These are phyloP conservation scores for Cicer judaicum DNA, from an alignment of 306 rosid species.

Conservation along the genomic window DNA sequence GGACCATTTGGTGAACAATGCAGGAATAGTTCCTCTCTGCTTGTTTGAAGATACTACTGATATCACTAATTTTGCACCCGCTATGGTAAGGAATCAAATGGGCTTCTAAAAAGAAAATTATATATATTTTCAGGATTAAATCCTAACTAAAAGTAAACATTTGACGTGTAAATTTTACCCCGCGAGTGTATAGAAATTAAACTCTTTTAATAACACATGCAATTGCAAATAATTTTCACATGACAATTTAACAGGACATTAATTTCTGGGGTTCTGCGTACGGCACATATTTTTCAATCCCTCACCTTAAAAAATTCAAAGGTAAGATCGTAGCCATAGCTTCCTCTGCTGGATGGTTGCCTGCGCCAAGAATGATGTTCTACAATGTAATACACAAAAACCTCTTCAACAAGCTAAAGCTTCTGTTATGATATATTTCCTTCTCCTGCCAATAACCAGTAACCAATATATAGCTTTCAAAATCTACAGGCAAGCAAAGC, in stretches of 20 bases:
- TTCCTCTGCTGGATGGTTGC: conserved; percentile 66
- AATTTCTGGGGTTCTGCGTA: conserved; percentile 74
- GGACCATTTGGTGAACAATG: conserved; percentile 79
- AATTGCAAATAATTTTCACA: background rate
- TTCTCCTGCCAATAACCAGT: background rate
- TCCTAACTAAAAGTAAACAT: no score
- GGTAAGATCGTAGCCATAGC: conserved; percentile 68
- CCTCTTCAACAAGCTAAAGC: conserved; percentile 14
- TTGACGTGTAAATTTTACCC: no score
- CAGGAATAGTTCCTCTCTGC: conserved; percentile 54
- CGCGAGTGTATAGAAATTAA: no score
- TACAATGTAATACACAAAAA: conserved; percentile 55
- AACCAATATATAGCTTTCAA: background rate
- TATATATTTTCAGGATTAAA: no score
- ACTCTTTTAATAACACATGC: background rate
- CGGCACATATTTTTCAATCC: conserved; percentile 60
- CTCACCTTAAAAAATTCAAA: conserved; percentile 56
- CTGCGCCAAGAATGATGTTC: conserved; percentile 56
- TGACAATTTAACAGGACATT: conserved; percentile 52
- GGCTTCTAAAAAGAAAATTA: no score
- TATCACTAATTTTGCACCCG: conserved; percentile 47
- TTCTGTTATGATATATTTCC: background rate
- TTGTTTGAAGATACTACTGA: conserved; percentile 57
- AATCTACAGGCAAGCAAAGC: conserved; percentile 72
- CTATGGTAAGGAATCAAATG: conserved; percentile 39